Evolutionary conservation across 179 eudicot species (phyloP).

Genomic region (Heliamphora pulchella): DNA sequence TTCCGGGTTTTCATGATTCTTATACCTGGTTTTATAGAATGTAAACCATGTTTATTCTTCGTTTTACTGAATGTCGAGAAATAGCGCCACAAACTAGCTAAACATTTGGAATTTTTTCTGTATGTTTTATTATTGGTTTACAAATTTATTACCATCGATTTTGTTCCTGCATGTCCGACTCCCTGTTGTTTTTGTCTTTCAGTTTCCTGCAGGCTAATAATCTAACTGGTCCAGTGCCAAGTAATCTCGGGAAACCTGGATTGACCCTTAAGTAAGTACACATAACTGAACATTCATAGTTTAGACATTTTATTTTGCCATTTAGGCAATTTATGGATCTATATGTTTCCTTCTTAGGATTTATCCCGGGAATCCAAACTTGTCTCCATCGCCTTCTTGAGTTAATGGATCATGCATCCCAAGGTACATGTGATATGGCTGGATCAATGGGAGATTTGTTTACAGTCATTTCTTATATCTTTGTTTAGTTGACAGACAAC

Average conservation of each 20-base stretch:
- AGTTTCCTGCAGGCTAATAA: slow-evolving; percentile 71
- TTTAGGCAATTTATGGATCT: not conserved
- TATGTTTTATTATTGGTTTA: not conserved
- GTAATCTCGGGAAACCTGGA: slow-evolving; percentile 55
- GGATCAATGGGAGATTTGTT: not conserved
- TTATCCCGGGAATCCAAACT: slow-evolving; percentile 58
- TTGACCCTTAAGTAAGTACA: slow-evolving; percentile 56
- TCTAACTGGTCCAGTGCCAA: slow-evolving; percentile 65
- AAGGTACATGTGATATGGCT: slow-evolving; percentile 14
- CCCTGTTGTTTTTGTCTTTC: slow-evolving; percentile 16
- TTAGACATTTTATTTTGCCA: not conserved
- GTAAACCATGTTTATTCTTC: not conserved
- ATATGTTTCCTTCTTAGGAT: slow-evolving; percentile 30
- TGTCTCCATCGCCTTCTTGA: slow-evolving; percentile 30
- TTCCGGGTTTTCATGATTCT: not conserved
- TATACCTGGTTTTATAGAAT: not conserved
- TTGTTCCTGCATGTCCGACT: not conserved
- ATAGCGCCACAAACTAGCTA: not conserved
- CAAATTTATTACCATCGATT: not conserved
- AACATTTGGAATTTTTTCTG: not conserved
- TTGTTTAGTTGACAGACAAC: not conserved
- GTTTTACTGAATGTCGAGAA: not conserved
- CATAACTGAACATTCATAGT: not conserved
- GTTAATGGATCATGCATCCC: not conserved
- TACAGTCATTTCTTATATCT: not conserved